Percentiles rank a stretch among this genome's conserved stretches.
Conservation (phyloP, 2,329 filamentous ascomycete species). For the Dendryphion nanum region DNA sequence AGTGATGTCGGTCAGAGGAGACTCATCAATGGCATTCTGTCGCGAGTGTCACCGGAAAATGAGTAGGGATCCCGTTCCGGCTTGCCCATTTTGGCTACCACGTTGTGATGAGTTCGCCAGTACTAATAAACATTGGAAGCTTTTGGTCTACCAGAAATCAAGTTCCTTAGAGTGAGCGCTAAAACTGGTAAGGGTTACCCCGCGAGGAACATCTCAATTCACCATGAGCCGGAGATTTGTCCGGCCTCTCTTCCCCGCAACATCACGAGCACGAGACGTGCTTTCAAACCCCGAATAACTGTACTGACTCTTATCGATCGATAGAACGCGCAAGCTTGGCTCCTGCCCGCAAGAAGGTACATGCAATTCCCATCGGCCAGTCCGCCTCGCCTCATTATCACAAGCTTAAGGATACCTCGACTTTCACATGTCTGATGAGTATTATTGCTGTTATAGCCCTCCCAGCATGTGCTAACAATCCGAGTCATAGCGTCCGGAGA, state of each 20-base stretch:
- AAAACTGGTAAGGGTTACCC: conserved; percentile 35
- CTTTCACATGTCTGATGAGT: not conserved
- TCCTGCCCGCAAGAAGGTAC: conserved; percentile 10
- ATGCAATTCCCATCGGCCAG: not conserved
- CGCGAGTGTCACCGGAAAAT: conserved; percentile 78
- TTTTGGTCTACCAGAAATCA: conserved; percentile 74
- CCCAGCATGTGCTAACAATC: not conserved
- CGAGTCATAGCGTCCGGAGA: conserved; percentile 37
- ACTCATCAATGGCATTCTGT: conserved; percentile 71
- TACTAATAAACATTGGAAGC: conserved; percentile 33
- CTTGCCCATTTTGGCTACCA: conserved; percentile 4
- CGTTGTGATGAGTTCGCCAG: conserved; percentile 1
- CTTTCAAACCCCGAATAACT: no score
- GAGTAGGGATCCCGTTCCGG: conserved; percentile 44
- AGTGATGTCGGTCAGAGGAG: conserved; percentile 70
- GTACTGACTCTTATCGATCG: not conserved
- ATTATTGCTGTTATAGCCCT: not conserved
- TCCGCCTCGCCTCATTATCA: not conserved
- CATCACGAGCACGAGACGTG: no score
- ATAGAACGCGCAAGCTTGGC: conserved; percentile 12
- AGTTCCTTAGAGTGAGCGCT: conserved; percentile 68
- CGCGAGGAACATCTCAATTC: not conserved
- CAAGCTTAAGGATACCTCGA: not conserved
- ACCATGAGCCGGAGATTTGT: not conserved
- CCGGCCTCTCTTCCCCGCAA: conserved; percentile 3